Evolutionary conservation across 2,329 filamentous ascomycete genomes (phyloP), one percentile per base, ranked within the genome.

Genomic region (Amauroascus niger): DNA sequence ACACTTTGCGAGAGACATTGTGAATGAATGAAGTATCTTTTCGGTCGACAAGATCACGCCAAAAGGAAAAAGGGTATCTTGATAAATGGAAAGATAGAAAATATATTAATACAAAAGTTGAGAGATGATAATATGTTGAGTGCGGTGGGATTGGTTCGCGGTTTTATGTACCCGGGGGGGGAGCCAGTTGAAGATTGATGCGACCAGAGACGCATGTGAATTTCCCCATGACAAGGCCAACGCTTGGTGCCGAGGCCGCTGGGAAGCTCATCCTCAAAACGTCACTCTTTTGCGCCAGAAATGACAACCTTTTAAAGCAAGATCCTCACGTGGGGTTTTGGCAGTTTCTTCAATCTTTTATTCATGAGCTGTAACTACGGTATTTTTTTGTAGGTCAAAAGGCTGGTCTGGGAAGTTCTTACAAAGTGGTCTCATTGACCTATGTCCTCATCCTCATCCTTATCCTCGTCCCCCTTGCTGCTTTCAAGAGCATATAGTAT

Each of bases 1-100:
- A 87, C 85, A 79, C 74, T 84, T 83, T 72, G 83, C 83, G 73
- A 88, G 78, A 79, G 81, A 76, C 85, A 88, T 88, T 63, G 61
- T 78, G 72, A 55, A 43, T 22, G 48, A 22, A 48, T 40, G 14
- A 32, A 32, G 47, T 40, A n/a, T 58, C 49, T 20, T 40, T 28
- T 20, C 7, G 32, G 8, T 24, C 20, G 20, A 43, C 4, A 6
- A 24, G 26, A 30, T 11, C 8, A 11, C 8, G 20, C 41, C 54
- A 49, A 53, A 52, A 43, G 40, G 20, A 14, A 26, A 13, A 55
- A 43, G 43, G 57, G 57, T 53, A 54, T 56, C 56, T 58, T 37
- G 54, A 54, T 4, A 50, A 45, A 54, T 58, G 58, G 56, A 61
- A 56, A 56, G 55, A 40, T 45, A 14, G 22, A 6, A 39, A 13